Evolutionary conservation across 768 basidiomycete genomes (phyloP).

Genomic region (Boletus rubescentipes): DNA sequence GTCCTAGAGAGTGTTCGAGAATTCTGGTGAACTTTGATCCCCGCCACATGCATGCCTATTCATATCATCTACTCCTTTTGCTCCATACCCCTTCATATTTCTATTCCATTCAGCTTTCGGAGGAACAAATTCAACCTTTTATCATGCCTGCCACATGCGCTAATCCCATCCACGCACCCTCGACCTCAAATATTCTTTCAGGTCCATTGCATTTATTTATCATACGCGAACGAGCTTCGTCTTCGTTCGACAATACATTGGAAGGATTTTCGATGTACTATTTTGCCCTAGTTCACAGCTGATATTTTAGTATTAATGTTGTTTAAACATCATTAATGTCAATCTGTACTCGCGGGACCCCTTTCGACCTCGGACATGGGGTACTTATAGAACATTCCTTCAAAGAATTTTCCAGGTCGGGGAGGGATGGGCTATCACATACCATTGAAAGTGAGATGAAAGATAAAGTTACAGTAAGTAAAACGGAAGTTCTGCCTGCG

Average conservation of each 20-base stretch:
- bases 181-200: constrained; percentile 7
- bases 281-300: constrained; percentile 23
- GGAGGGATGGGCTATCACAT: too few species aligned
- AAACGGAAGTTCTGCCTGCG: too few species aligned
- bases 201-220: constrained; percentile 21
- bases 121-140: constrained; percentile 16
- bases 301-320: constrained; percentile 32
- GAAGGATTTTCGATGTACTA: constrained; percentile 34
- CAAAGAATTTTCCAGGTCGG: too few species aligned
- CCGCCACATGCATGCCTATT: neutral
- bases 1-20: constrained; percentile 70
- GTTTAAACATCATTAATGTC: constrained; percentile 34
- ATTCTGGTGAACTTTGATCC: constrained; percentile 42
- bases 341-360: constrained; percentile 20
- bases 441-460: too few species aligned
- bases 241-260: constrained; percentile 18
- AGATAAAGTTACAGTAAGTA: too few species aligned
- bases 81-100: constrained; percentile 18
- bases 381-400: too few species aligned
- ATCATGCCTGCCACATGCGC: neutral
- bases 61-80: constrained; percentile 11
- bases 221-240: constrained; percentile 17
- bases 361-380: neutral
- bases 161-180: constrained; percentile 8
- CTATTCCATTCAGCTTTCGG: constrained; percentile 7